Evolutionary conservation across 345 rosid genomes (phyloP), one percentile per base, ranked within the genome.

Genomic region (Fremontodendron californicum): DNA sequence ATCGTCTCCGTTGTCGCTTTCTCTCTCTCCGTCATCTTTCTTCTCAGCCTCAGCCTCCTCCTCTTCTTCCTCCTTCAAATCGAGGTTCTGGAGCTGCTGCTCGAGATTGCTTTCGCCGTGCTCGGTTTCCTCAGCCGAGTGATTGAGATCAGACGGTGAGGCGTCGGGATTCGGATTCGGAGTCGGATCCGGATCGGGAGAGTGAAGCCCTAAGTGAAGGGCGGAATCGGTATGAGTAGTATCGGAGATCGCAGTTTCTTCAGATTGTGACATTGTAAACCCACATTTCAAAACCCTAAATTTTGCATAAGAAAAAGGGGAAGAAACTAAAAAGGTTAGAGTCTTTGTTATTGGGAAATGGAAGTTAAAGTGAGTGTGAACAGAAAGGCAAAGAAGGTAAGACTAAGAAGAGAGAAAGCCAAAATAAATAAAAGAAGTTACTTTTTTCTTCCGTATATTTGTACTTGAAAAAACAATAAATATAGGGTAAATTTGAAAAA

Each of bases 121-220:
- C 25, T 33, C 62, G 58, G 51, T 71, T 33, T 78, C 85, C 40
- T 68, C 40, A 52, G 63, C 64, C 61, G 78, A 60, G 72, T 78
- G 85, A 62, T 82, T 66, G 70, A 75, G 83, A 87, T 87, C 86
- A 52, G 87, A 66, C 16, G 60, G 78, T 33, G 86, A 75, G 21
- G 65, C 73, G 78, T 71, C 71, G 49, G 52, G 76, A 71, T 4
- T 33, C 29, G 25, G 15, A 64, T 27, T 9, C 46, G 46, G 45
- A 71, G 18, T 31, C 1, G 75, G 61, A 49, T 15, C 40, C 3
- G 71, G 70, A 23, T 81, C 75, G 9, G 51, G 33, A 4, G 83
- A 60, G 45, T 49, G 42, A 66, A 76, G 64, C 51, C 66, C 82
- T 37, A 67, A 58, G 76, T 82, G 29, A 4, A 65, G 52, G 31